Conservation (phyloP, 106 monocot genomes). For the Dioscorea dumetorum region DNA sequence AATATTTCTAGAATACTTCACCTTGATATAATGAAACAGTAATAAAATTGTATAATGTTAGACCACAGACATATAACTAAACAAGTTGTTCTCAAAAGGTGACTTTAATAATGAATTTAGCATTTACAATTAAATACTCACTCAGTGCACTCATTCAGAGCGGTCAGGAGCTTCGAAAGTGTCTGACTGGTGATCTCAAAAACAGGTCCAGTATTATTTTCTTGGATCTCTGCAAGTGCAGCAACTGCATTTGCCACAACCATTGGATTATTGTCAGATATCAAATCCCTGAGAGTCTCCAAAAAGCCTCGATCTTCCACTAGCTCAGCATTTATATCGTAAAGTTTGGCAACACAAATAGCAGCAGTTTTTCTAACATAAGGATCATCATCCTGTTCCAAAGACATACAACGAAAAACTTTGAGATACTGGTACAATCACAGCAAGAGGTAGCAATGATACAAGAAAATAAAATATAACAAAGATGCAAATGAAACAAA, state of each 20-base stretch:
- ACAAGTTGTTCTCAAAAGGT: too few species aligned
- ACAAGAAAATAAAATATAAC: too few species aligned
- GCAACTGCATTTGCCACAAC: conserved; percentile 99
- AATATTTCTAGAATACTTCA: too few species aligned
- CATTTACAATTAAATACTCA: conserved; percentile 27
- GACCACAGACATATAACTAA: too few species aligned
- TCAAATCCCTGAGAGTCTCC: conserved; percentile 91
- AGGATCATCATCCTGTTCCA: conserved; percentile 91
- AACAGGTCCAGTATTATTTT: conserved; percentile 67
- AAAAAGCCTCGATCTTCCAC: conserved; percentile 98
- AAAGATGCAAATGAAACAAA: too few species aligned
- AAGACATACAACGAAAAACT: conserved; percentile 9
- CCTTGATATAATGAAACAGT: too few species aligned
- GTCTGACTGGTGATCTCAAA: conserved; percentile 96
- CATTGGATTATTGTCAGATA: conserved; percentile 99
- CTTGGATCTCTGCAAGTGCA: conserved; percentile 98
- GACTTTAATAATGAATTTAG: too few species aligned
- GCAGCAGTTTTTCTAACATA: conserved; percentile 98
- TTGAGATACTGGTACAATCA: not conserved
- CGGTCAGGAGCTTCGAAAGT: conserved; percentile 91
- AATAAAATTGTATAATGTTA: too few species aligned
- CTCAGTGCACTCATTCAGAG: conserved; percentile 99
- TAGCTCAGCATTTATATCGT: conserved; percentile 97
- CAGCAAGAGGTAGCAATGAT: too few species aligned
- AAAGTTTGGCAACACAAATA: conserved; percentile 95